Base-by-base conservation (phyloP, 164 flowering plant genomes). In the Stephania japonica region DNA sequence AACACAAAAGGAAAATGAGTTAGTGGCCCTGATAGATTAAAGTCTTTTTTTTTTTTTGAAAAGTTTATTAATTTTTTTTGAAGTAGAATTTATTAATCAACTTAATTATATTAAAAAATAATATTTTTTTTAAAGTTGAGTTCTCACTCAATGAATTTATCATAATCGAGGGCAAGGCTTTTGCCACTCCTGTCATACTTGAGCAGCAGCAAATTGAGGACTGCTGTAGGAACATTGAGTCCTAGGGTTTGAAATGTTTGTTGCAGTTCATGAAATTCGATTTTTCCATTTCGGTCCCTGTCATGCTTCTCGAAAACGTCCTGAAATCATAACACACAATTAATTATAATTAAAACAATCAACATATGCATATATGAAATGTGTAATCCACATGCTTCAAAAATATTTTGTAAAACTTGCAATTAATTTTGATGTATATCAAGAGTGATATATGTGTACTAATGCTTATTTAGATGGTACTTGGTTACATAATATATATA, bases 141-240 rank as follows among this genome's bases (percentile, higher is more conserved):
- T 32, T 32, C 38, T 32, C 4, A 81, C 84, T 81, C 84, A 0
- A 81, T 81, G 81, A 81, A 81, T 69, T 91, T 89, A 70, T 91
- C 97, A 70, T 91, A 93, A 81, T 89, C 94, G 68, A 91, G 85
- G 67, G 92, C 89, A 78, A 75, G 86, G 70, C 68, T 84, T 73
- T 75, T 84, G 32, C 97, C 96, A 23, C 63, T 82, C 75, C 86
- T 88, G 68, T 90, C 98, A 70, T 84, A 93, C 84, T 91, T 93
- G 16, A 91, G 80, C 14, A 90, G 87, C 8, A 93, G 93, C 79
- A 93, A 75, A 64, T 90, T 50, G 19, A 50, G 59, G 19, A 50
- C 59, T 13, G 59, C 19, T 50, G 59, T 14, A 1, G 59, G 19
- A 50, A 50, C 59, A 13, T 14, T 14, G 14, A 13, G 5, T 50